These are phyloP conservation scores for Epichloe aotearoae DNA, from an alignment of 2,329 filamentous ascomycete genomes.

Conservation along the genomic window DNA sequence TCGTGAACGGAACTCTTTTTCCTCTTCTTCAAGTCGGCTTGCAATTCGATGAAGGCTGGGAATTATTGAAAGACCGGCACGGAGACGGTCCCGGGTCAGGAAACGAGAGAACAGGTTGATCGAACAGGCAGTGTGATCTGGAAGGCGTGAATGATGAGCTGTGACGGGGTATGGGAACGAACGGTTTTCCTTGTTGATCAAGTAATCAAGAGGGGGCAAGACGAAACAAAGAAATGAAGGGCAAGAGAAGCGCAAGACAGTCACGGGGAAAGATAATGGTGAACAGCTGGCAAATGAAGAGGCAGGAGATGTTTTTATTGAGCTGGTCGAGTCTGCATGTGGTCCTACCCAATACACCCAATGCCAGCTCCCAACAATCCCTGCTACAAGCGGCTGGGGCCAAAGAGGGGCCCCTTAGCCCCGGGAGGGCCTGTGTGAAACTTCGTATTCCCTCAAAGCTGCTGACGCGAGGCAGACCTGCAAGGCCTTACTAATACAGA, in stretches of 20 bases:
- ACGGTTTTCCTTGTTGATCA: background rate
- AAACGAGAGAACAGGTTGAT: background rate
- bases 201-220: background rate
- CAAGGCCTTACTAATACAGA: background rate
- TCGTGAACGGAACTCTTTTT: background rate
- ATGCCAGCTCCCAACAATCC: too few relatives aligned
- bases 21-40: background rate
- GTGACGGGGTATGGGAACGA: background rate
- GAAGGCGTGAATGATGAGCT: background rate
- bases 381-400: too few relatives aligned
- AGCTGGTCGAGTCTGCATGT: background rate
- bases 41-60: background rate
- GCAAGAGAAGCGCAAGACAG: background rate
- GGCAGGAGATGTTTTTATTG: conserved; percentile 1
- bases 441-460: conserved; percentile 2
- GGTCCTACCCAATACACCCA: background rate
- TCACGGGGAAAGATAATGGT: background rate
- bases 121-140: background rate
- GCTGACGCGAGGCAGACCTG: background rate
- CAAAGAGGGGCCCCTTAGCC: background rate
- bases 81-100: background rate
- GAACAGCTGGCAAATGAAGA: background rate
- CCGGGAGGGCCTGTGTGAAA: conserved; percentile 2
- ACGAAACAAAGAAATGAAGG: background rate
- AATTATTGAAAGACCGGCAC: background rate